Evolutionary conservation across 768 basidiomycete species (phyloP).

Genomic region (Podaxis sp.): DNA sequence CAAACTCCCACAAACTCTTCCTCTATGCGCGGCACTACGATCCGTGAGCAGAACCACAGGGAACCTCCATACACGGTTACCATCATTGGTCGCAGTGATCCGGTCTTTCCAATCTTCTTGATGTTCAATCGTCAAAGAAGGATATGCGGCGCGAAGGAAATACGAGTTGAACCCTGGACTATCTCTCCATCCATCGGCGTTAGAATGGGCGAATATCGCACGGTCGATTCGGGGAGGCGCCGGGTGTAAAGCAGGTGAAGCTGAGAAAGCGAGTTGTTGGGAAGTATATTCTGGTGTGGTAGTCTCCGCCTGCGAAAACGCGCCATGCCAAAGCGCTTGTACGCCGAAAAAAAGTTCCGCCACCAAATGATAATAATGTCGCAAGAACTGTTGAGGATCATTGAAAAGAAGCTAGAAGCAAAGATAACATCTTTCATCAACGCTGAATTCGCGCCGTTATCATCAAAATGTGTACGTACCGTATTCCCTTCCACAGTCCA

Average conservation of each 20-base stretch:
- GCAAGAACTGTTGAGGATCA: conserved; percentile 75
- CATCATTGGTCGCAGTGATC: conserved; percentile 28
- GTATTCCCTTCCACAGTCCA: conserved; percentile 74
- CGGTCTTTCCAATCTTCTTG: conserved; percentile 75
- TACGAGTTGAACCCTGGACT: conserved; percentile 74
- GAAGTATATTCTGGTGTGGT: conserved; percentile 5
- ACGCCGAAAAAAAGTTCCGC: conserved; percentile 78
- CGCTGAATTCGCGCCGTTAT: not conserved
- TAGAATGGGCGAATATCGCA: conserved; percentile 67
- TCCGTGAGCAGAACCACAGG: conserved; percentile 70
- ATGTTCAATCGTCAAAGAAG: conserved; percentile 66
- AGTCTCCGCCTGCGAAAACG: conserved; percentile 30
- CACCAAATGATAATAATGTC: conserved; percentile 86
- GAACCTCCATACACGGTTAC: conserved; percentile 67
- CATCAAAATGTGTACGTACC: conserved; percentile 32
- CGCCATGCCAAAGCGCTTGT: conserved; percentile 73
- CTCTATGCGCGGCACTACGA: conserved; percentile 75
- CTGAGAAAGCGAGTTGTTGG: conserved; percentile 8
- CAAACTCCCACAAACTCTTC: conserved; percentile 56
- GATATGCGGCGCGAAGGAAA: conserved; percentile 74
- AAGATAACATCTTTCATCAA: not conserved
- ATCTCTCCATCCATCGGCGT: conserved; percentile 71
- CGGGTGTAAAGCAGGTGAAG: conserved; percentile 23
- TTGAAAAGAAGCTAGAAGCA: conserved; percentile 52
- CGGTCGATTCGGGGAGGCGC: conserved; percentile 60